Evolutionary conservation across 441 rosid genomes (phyloP), one percentile per base, ranked within the genome.

Genomic region (Brassica balearica): DNA sequence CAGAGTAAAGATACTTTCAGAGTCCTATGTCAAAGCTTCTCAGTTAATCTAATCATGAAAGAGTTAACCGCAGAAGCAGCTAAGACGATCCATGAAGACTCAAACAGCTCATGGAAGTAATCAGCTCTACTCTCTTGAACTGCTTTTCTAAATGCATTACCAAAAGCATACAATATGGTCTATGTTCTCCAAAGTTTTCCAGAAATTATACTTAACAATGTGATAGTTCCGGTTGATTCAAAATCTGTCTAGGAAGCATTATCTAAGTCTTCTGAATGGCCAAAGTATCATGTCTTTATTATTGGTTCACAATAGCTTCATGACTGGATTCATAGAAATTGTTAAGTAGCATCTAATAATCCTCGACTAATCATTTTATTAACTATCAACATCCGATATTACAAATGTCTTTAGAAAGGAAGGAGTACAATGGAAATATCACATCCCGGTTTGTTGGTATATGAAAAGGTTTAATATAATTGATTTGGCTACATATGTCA

Each of bases 41-140:
- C 96, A 2, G 97, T 91, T 87, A 95, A 76, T 80, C 86, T 88
- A 79, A 88, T 75, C 97, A 95, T 91, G 80, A 95, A 93, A 72
- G 92, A 87, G 84, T 95, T 95, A 63, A 90, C 90, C 0, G 87
- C 92, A 67, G 78, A 86, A 79, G 81, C 83, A 81, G 93, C 95
- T 74, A 95, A 81, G 59, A 93, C 83, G 43, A 93, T 95, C 99
- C 98, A 93, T 6, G 99, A 95, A 84, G 97, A 92, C 83, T 93
- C 98, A 15, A 95, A 93, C n/a, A 91, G 87, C 84, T 95, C 98
- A 14, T 95, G 98, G 82, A 89, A 93, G 88, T 86, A 93, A 71
- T 87, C 96, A 14, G 92, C 92, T 80, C 90, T 91, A 53, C 87
- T 89, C 74, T 92, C 98, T 63, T 88, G 85, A 14, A 97, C 97